Evolutionary conservation across 169 alveolate species (phyloP).

Genomic region (Theileria annulata): DNA sequence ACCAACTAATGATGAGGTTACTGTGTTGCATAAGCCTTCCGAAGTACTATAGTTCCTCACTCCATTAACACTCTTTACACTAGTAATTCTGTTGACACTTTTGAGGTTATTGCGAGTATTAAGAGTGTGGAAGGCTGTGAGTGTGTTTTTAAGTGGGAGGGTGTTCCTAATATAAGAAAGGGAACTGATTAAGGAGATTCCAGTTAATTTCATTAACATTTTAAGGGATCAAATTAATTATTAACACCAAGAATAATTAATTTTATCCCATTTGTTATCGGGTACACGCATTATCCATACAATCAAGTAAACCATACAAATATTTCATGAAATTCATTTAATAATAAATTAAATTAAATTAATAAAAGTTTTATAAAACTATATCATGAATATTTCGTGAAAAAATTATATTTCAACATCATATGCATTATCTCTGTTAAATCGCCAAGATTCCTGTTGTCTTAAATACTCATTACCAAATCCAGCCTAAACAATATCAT

Average conservation of each 20-base stretch:
- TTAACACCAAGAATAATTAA: too few species aligned
- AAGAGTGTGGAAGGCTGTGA: too few species aligned
- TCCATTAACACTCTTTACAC: too few species aligned
- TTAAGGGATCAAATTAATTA: not conserved
- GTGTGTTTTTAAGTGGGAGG: not conserved
- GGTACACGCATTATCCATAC: not conserved
- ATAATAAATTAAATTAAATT: not conserved
- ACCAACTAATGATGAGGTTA: constrained; percentile 58
- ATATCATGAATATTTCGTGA: not conserved
- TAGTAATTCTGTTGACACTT: too few species aligned
- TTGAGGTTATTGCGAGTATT: too few species aligned
- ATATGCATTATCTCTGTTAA: constrained; percentile 75
- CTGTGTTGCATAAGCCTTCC: not conserved
- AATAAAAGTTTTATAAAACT: not conserved
- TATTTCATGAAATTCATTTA: too few species aligned
- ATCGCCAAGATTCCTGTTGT: constrained; percentile 76
- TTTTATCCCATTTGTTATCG: too few species aligned
- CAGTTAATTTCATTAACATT: constrained; percentile 19
- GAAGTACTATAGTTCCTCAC: constrained; percentile 8
- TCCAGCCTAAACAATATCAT: constrained; percentile 69
- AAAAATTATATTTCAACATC: constrained; percentile 78
- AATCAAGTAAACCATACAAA: not conserved
- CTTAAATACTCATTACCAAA: constrained; percentile 80
- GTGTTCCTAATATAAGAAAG: constrained; percentile 11
- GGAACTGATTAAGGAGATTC: constrained; percentile 13